phyloP scores from a whole-genome alignment of 352 stramenopile genomes.

The Phytophthora cajani region DNA sequence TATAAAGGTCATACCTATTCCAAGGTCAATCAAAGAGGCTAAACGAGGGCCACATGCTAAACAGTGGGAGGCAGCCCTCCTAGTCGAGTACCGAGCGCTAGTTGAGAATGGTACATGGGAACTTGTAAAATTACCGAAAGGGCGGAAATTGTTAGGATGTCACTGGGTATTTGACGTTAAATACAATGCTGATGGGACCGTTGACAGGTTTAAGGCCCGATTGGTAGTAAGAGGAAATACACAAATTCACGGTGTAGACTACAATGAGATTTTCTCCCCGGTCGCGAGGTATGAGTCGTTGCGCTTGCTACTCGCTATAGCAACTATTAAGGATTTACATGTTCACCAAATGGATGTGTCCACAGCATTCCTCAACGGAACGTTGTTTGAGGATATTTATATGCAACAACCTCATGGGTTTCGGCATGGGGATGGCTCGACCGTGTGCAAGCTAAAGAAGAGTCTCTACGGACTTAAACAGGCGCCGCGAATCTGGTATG shows the following conservation, averaged over 20 bases:
- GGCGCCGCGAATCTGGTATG: not conserved
- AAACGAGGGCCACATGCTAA: not conserved
- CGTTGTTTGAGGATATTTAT: not conserved
- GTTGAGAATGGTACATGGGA: too few species aligned
- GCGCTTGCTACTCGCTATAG: not conserved
- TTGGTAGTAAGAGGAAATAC: not conserved
- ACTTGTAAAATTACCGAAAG: not conserved
- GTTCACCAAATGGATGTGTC: too few species aligned
- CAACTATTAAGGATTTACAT: conserved; percentile 3
- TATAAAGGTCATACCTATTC: not conserved
- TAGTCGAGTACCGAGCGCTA: too few species aligned
- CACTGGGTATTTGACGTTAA: not conserved
- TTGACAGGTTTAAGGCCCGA: not conserved
- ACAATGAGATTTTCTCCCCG: not conserved
- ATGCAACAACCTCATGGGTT: too few species aligned
- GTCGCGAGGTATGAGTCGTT: conserved; percentile 4
- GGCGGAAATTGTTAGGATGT: not conserved
- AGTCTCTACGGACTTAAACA: not conserved
- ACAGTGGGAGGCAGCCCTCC: too few species aligned
- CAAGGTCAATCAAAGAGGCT: not conserved
- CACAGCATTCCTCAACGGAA: not conserved
- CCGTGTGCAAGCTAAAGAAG: not conserved
- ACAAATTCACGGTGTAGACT: not conserved
- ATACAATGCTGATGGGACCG: not conserved
- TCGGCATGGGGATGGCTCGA: too few species aligned